These are phyloP conservation scores for Ceratocystis variospora DNA, from an alignment of 2,329 filamentous ascomycete species.

Conservation along the genomic window DNA sequence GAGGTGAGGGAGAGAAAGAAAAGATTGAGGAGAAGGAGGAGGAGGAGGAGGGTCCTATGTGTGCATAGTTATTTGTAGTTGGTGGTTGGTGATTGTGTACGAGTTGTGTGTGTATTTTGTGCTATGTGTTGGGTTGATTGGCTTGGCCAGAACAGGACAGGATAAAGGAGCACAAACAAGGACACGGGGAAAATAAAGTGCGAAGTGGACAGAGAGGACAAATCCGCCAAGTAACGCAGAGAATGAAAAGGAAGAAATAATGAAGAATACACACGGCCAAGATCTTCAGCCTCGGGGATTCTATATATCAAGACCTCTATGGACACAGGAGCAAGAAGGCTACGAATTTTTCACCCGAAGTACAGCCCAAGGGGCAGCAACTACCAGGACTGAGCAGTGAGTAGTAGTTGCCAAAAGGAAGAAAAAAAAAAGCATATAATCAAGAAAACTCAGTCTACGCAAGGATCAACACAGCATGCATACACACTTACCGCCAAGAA, in stretches of 20 bases:
- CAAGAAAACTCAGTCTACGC: neutral
- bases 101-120: too few species aligned
- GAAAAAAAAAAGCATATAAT: neutral
- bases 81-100: too few species aligned
- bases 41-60: too few species aligned
- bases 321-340: neutral
- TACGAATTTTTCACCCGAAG: conserved; percentile 4
- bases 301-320: neutral
- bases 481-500: neutral
- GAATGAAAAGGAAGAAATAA: neutral
- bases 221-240: neutral
- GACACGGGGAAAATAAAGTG: too few species aligned
- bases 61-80: too few species aligned
- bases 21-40: too few species aligned
- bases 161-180: too few species aligned
- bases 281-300: neutral
- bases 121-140: too few species aligned
- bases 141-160: too few species aligned
- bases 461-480: neutral
- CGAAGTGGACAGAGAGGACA: too few species aligned
- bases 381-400: neutral
- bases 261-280: neutral
- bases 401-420: neutral
- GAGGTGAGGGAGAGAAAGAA: too few species aligned
- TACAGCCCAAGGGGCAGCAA: conserved; percentile 3